phyloP scores from a whole-genome alignment of 139 green algal species.

The Micractinium sp. region DNA sequence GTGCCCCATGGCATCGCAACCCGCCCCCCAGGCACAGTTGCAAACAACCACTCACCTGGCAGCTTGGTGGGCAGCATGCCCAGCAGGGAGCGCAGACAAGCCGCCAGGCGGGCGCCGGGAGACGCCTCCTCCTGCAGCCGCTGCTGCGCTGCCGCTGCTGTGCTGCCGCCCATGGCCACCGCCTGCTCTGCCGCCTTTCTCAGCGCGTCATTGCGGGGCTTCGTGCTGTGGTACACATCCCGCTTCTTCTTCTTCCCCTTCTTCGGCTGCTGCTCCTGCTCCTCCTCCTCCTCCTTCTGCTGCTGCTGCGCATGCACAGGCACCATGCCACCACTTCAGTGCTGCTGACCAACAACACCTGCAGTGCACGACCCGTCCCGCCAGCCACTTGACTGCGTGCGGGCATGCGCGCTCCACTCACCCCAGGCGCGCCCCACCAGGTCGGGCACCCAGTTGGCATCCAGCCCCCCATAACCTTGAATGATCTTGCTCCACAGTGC shows the following conservation, averaged over 20 bases:
- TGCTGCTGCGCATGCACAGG: no score
- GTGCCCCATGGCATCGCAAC: not conserved
- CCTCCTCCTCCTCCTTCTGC: not conserved
- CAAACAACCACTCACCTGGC: slow-evolving; percentile 7
- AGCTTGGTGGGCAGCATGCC: slow-evolving; percentile 23
- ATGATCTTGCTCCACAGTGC: slow-evolving; percentile 76
- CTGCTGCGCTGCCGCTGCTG: not conserved
- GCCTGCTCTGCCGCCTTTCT: not conserved
- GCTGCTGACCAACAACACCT: no score
- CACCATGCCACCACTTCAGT: no score
- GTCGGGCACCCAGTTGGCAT: slow-evolving; percentile 80
- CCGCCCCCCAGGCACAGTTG: not conserved
- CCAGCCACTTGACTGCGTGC: no score
- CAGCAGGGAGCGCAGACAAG: slow-evolving; percentile 17
- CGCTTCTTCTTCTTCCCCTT: slow-evolving; percentile 20
- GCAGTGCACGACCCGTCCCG: no score
- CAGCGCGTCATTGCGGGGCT: slow-evolving; percentile 11
- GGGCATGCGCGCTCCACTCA: no score
- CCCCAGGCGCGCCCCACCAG: slow-evolving; percentile 72
- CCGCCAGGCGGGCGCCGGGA: slow-evolving; percentile 1
- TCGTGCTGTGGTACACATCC: slow-evolving; percentile 28
- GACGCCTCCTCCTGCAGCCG: not conserved
- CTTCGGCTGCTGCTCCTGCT: slow-evolving; percentile 5
- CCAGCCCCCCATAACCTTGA: slow-evolving; percentile 56
- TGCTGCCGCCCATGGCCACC: not conserved